Conservation (phyloP, 306 rosid species). For the Vigna unguiculata region DNA sequence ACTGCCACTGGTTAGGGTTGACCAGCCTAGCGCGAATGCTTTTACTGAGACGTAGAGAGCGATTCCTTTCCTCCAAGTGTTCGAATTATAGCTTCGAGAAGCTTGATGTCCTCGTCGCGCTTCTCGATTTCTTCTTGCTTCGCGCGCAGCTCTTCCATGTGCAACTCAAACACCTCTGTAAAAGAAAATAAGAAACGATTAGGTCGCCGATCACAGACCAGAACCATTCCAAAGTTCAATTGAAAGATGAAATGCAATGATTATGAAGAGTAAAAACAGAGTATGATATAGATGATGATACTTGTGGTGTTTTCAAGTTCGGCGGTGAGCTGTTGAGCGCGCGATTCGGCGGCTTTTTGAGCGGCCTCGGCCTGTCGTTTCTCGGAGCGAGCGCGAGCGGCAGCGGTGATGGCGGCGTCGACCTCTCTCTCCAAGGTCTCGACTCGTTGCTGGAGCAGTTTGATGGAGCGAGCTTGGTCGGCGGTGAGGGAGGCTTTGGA, state of each 20-base stretch:
- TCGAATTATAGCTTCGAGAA: slow-evolving; percentile 85
- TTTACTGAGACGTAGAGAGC: slow-evolving; percentile 45
- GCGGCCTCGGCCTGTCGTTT: slow-evolving; percentile 90
- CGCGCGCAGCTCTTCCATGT: slow-evolving; percentile 93
- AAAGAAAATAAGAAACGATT: slow-evolving; percentile 21
- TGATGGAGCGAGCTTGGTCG: slow-evolving; percentile 90
- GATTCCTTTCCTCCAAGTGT: slow-evolving; percentile 80
- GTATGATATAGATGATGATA: slow-evolving; percentile 20
- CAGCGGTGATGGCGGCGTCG: slow-evolving; percentile 90
- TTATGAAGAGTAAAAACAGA: not conserved
- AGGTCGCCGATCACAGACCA: slow-evolving; percentile 32
- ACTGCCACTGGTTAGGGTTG: not conserved
- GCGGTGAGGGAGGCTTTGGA: slow-evolving; percentile 88
- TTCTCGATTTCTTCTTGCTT: slow-evolving; percentile 81
- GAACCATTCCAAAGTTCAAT: not conserved
- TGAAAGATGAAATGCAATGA: not conserved
- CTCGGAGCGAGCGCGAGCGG: slow-evolving; percentile 90
- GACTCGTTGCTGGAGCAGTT: slow-evolving; percentile 80
- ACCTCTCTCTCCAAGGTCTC: slow-evolving; percentile 88
- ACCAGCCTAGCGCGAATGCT: not conserved
- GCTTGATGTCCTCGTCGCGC: slow-evolving; percentile 86
- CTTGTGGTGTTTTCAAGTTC: slow-evolving; percentile 98
- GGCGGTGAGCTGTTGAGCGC: slow-evolving; percentile 71
- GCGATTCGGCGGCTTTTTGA: slow-evolving; percentile 82
- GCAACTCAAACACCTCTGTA: slow-evolving; percentile 90